Evolutionary conservation across 2,329 filamentous ascomycete genomes (phyloP).

Genomic region (Alternaria incomplexa): DNA sequence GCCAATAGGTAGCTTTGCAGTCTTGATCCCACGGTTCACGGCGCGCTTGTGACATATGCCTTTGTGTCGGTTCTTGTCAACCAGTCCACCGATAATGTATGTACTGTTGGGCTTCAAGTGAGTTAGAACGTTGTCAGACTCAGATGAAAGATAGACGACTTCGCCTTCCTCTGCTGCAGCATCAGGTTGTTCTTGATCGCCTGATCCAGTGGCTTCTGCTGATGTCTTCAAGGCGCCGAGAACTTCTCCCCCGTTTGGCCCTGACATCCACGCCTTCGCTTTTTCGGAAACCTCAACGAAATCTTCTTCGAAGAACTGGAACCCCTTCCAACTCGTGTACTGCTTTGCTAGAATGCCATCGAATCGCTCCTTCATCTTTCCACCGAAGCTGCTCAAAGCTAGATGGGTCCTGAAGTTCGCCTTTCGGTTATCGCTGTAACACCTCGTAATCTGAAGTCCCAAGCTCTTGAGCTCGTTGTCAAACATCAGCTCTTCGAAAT

Average conservation of each 20-base stretch:
- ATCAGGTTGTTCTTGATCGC: conserved; percentile 40
- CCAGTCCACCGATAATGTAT: conserved; percentile 92
- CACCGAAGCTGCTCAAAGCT: conserved; percentile 78
- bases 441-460: conserved; percentile 80
- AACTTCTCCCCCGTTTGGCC: conserved; percentile 63
- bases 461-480: conserved; percentile 86
- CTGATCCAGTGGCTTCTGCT: conserved; percentile 44
- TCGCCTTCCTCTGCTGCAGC: conserved; percentile 54
- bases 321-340: conserved; percentile 79
- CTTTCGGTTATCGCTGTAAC: conserved; percentile 85
- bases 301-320: conserved; percentile 74
- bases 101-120: conserved; percentile 85
- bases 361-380: conserved; percentile 76
- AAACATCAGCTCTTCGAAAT: conserved; percentile 88
- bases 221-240: conserved; percentile 61
- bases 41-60: conserved; percentile 89
- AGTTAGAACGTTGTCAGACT: conserved; percentile 84
- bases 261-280: conserved; percentile 72
- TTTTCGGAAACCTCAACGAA: conserved; percentile 72
- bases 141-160: conserved; percentile 88
- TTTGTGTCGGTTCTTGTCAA: conserved; percentile 97
- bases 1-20: conserved; percentile 92
- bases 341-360: conserved; percentile 74
- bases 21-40: conserved; percentile 75
- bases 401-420: conserved; percentile 73